Evolutionary conservation across 805 yeast genomes (phyloP).

Genomic region (Candida hispaniensis): DNA sequence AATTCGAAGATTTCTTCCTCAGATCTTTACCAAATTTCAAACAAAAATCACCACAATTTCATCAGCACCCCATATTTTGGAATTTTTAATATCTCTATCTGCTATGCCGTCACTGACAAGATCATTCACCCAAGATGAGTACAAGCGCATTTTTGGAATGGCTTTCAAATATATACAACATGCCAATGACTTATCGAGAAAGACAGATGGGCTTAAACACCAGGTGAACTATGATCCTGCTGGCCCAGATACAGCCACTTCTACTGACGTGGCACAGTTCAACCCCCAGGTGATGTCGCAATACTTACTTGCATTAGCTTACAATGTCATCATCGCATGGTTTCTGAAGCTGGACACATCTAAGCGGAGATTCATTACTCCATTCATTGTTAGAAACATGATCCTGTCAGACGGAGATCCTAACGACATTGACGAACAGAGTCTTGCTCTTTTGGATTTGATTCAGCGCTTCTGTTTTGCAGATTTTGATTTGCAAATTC

Average conservation of each 20-base stretch:
- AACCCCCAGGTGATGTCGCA: conserved; percentile 37
- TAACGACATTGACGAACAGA: conserved; percentile 37
- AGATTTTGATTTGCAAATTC: conserved; percentile 45
- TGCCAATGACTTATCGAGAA: conserved; percentile 38
- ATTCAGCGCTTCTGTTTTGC: conserved; percentile 56
- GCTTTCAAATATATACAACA: conserved; percentile 70
- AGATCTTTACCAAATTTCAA: conserved; percentile 64
- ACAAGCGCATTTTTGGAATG: conserved; percentile 69
- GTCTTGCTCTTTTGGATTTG: conserved; percentile 55
- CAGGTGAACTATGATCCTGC: conserved; percentile 37
- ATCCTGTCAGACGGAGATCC: conserved; percentile 33
- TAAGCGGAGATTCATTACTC: conserved; percentile 49
- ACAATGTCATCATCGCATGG: conserved; percentile 60
- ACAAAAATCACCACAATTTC: conserved; percentile 59
- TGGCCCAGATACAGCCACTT: conserved; percentile 43
- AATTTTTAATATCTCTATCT: conserved; percentile 56
- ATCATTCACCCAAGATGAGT: conserved; percentile 66
- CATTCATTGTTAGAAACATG: conserved; percentile 52
- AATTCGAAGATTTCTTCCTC: conserved; percentile 54
- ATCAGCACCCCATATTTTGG: conserved; percentile 64
- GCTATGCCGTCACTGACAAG: conserved; percentile 57
- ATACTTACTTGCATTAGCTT: conserved; percentile 54
- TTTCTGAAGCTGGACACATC: conserved; percentile 49
- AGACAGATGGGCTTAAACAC: conserved; percentile 20
- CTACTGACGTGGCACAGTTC: conserved; percentile 37